These are phyloP conservation scores for Tuber borchii DNA, from an alignment of 495 filamentous ascomycete species.

Conservation along the genomic window DNA sequence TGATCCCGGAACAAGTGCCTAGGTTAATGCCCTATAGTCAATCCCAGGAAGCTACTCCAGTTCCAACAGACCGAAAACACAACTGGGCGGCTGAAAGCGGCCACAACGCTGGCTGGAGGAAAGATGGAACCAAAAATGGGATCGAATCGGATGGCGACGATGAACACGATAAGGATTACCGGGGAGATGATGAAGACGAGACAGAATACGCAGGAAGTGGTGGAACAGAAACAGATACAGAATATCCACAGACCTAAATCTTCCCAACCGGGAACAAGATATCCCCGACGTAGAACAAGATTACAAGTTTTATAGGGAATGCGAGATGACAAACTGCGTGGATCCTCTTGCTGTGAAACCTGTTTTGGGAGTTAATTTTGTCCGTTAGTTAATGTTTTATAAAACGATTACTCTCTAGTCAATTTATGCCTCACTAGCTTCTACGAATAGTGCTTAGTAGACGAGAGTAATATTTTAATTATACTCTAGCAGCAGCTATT, in stretches of 20 bases:
- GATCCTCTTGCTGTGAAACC: neutral
- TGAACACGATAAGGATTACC: neutral
- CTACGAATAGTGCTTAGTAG: too few relatives aligned
- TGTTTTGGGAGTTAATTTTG: neutral
- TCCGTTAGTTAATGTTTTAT: neutral
- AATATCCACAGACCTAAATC: neutral
- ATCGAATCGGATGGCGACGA: neutral
- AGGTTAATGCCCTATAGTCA: neutral
- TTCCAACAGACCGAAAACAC: neutral
- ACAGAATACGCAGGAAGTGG: neutral
- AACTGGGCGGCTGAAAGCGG: neutral
- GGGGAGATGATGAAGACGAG: neutral
- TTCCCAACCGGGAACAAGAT: neutral
- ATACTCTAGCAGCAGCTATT: too few relatives aligned
- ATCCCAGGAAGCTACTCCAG: neutral
- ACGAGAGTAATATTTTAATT: too few relatives aligned
- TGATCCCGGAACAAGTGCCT: neutral
- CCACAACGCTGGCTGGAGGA: rapidly evolving
- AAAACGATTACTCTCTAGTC: neutral
- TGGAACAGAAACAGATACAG: neutral
- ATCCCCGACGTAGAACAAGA: neutral
- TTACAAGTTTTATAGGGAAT: neutral
- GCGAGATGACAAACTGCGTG: neutral
- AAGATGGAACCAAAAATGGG: neutral
- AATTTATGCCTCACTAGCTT: neutral